phyloP scores from a whole-genome alignment of 257 asterid genomes.

The Nicotiana otophora region DNA sequence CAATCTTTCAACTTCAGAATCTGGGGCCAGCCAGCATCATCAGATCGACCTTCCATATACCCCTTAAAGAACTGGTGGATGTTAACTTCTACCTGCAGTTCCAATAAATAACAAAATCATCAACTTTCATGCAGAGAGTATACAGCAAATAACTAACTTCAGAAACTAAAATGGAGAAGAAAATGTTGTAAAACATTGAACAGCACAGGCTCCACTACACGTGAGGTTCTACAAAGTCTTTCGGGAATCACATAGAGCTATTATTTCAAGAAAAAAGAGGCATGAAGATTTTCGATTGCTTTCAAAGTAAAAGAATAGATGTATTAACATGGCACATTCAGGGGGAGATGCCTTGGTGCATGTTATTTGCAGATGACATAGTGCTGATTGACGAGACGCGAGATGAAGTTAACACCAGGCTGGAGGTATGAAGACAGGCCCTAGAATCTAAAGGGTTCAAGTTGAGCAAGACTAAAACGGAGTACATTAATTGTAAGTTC shows the following conservation, averaged over 20 bases:
- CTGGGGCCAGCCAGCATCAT: conserved; percentile 48
- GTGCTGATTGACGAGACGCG: no score
- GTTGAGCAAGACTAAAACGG: no score
- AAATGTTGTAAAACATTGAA: not conserved
- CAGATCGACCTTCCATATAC: conserved; percentile 38
- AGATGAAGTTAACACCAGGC: no score
- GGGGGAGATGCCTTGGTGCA: no score
- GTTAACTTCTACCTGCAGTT: conserved; percentile 63
- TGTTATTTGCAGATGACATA: no score
- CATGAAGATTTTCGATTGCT: not conserved
- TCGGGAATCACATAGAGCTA: not conserved
- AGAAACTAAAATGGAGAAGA: not conserved
- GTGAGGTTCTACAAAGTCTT: not conserved
- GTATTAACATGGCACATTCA: no score
- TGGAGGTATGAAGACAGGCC: no score
- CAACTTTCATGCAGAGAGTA: not conserved
- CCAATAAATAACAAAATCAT: conserved; percentile 5
- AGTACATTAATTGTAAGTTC: no score
- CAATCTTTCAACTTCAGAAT: conserved; percentile 84
- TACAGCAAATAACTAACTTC: not conserved
- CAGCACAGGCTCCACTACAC: not conserved
- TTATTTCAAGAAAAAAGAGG: not conserved
- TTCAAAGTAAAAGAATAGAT: not conserved
- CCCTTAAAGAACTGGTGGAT: conserved; percentile 61
- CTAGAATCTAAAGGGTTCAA: no score